Evolutionary conservation across 23 red algal species (phyloP).

Genomic region (Gracilariopsis chorda): DNA sequence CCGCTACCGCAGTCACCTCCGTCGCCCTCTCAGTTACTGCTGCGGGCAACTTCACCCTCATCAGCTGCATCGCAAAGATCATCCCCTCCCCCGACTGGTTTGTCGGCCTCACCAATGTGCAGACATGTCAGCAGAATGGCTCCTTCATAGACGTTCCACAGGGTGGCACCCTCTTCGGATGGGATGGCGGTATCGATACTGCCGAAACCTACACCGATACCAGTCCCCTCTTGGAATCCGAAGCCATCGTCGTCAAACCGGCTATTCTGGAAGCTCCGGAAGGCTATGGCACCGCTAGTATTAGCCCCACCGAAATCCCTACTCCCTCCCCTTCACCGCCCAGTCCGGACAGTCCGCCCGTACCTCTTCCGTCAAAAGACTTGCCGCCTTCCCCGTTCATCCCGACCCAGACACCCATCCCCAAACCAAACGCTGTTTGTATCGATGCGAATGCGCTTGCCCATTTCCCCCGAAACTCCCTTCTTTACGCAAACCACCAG

Average conservation of each 20-base stretch:
- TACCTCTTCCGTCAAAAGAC: not conserved
- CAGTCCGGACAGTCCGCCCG: not conserved
- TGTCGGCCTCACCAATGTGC: not conserved
- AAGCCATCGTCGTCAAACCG: not conserved
- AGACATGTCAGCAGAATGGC: not conserved
- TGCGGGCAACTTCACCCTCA: not conserved
- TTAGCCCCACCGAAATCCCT: not conserved
- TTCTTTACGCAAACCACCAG: slow-evolving; percentile 17
- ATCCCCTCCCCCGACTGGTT: slow-evolving; percentile 41
- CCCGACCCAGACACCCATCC: not conserved
- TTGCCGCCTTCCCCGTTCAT: not conserved
- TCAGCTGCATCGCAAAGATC: slow-evolving; percentile 24
- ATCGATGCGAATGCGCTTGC: slow-evolving; percentile 12
- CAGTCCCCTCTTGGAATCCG: not conserved
- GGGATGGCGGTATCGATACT: slow-evolving; percentile 18
- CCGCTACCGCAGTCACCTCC: not conserved
- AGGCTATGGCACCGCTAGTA: not conserved
- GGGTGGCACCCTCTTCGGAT: not conserved
- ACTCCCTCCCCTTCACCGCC: not conserved
- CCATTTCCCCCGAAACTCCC: not conserved
- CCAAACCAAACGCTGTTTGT: not conserved
- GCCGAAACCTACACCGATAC: not conserved
- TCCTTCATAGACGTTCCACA: not conserved
- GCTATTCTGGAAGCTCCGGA: not conserved
- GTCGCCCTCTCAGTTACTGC: not conserved